Evolutionary conservation across 2,329 filamentous ascomycete genomes (phyloP).

Genomic region (Aspergillus pseudonomiae): DNA sequence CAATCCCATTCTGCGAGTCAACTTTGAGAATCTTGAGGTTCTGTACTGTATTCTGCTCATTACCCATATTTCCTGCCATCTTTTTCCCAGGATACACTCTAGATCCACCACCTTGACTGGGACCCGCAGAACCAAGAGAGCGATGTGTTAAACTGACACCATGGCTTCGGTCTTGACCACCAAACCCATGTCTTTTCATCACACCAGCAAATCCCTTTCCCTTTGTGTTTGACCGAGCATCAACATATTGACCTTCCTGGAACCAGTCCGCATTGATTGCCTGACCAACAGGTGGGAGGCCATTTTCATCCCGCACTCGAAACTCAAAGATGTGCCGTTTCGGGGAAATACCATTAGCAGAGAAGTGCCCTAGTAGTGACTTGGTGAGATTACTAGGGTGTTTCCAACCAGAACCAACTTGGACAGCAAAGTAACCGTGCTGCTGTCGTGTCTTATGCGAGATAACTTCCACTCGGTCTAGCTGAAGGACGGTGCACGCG

Average conservation of each 20-base stretch:
- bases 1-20: conserved; percentile 81
- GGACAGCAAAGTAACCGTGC: conserved; percentile 93
- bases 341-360: conserved; percentile 76
- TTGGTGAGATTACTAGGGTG: conserved; percentile 76
- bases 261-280: conserved; percentile 88
- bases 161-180: conserved; percentile 87
- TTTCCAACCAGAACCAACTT: conserved; percentile 78
- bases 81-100: conserved; percentile 94
- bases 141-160: conserved; percentile 95
- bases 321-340: conserved; percentile 88
- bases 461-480: conserved; percentile 89
- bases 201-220: conserved; percentile 95
- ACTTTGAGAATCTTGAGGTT: conserved; percentile 88
- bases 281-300: conserved; percentile 75
- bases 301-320: conserved; percentile 72
- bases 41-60: conserved; percentile 83
- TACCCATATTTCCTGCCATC: conserved; percentile 96
- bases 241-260: conserved; percentile 84
- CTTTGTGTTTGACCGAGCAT: conserved; percentile 75
- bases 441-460: conserved; percentile 77
- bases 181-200: conserved; percentile 94
- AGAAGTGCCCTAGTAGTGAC: conserved; percentile 85
- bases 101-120: conserved; percentile 87
- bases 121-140: conserved; percentile 86
- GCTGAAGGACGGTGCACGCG: conserved; percentile 88